Evolutionary conservation across 257 asterid genomes (phyloP).

Genomic region (Ophiorrhiza pumila): DNA sequence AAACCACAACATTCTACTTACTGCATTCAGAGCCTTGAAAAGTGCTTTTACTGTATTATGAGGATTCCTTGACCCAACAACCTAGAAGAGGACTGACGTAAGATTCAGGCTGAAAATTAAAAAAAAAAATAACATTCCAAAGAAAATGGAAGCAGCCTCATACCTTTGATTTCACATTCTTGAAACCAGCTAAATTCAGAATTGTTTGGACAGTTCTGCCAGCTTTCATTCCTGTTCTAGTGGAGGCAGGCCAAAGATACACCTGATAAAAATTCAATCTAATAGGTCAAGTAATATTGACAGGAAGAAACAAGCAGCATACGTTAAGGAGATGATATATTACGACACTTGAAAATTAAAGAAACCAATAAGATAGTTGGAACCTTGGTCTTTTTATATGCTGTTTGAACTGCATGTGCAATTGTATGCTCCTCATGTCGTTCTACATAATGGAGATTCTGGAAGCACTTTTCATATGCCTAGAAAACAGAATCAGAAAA

Average conservation of each 20-base stretch:
- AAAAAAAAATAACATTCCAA: not conserved
- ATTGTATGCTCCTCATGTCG: conserved; percentile 92
- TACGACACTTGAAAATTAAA: not conserved
- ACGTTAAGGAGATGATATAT: not conserved
- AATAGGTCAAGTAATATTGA: not conserved
- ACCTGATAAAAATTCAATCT: conserved; percentile 40
- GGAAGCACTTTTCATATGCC: conserved; percentile 95
- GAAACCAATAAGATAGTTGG: not conserved
- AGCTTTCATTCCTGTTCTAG: conserved; percentile 85
- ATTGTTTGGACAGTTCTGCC: conserved; percentile 80
- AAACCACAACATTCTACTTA: conserved; percentile 29
- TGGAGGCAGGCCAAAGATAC: conserved; percentile 92
- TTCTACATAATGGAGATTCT: conserved; percentile 85
- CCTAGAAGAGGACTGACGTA: conserved; percentile 39
- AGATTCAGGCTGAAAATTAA: conserved; percentile 10
- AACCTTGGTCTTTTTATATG: conserved; percentile 89
- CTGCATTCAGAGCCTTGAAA: conserved; percentile 91
- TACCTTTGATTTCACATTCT: conserved; percentile 95
- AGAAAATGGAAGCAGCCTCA: not conserved
- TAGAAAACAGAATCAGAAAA: conserved; percentile 25
- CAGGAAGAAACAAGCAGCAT: not conserved
- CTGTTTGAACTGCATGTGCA: conserved; percentile 90
- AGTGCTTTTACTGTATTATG: conserved; percentile 89
- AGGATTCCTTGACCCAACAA: conserved; percentile 91
- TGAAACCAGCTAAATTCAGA: conserved; percentile 82